These are phyloP conservation scores for Esteya vermicola DNA, from an alignment of 2,329 filamentous ascomycete species.

Conservation along the genomic window DNA sequence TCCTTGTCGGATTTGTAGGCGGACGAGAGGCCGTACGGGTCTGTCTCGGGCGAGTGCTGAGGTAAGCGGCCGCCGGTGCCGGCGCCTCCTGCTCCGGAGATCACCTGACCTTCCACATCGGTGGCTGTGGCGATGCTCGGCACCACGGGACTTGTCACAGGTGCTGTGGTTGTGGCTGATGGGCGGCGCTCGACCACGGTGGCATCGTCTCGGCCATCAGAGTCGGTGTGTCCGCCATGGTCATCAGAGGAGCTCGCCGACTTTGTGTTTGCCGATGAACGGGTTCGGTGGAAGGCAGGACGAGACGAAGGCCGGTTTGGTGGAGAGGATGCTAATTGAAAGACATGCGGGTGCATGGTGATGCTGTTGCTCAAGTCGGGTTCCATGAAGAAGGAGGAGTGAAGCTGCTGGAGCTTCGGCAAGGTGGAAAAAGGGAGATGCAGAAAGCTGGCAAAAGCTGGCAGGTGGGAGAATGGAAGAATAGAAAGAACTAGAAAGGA, in stretches of 20 bases:
- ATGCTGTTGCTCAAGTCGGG: slow-evolving; percentile 18
- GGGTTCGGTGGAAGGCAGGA: slow-evolving; percentile 10
- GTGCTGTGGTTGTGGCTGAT: too few relatives aligned
- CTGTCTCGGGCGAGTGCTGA: slow-evolving; percentile 48
- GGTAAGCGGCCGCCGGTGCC: slow-evolving; percentile 41
- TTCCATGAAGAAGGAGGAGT: slow-evolving; percentile 13
- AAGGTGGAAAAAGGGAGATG: neutral
- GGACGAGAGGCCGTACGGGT: slow-evolving; percentile 68
- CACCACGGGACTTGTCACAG: too few relatives aligned
- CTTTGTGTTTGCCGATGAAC: too few relatives aligned
- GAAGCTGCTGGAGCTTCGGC: neutral
- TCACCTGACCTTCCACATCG: slow-evolving; percentile 36
- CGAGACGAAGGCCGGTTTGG: slow-evolving; percentile 14
- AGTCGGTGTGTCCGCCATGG: too few relatives aligned
- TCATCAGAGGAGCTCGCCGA: too few relatives aligned
- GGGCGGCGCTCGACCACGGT: too few relatives aligned
- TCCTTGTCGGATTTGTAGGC: slow-evolving; percentile 67
- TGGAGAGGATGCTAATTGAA: slow-evolving; percentile 21
- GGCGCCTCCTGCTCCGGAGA: slow-evolving; percentile 14
- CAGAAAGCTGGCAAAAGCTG: too few relatives aligned
- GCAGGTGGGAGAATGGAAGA: too few relatives aligned
- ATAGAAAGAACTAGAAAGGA: too few relatives aligned
- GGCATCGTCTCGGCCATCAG: too few relatives aligned
- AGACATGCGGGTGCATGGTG: slow-evolving; percentile 22
- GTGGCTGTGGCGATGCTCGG: slow-evolving; percentile 9